Conservation (phyloP, 768 basidiomycete species). For the Gelatoporia subvermispora region DNA sequence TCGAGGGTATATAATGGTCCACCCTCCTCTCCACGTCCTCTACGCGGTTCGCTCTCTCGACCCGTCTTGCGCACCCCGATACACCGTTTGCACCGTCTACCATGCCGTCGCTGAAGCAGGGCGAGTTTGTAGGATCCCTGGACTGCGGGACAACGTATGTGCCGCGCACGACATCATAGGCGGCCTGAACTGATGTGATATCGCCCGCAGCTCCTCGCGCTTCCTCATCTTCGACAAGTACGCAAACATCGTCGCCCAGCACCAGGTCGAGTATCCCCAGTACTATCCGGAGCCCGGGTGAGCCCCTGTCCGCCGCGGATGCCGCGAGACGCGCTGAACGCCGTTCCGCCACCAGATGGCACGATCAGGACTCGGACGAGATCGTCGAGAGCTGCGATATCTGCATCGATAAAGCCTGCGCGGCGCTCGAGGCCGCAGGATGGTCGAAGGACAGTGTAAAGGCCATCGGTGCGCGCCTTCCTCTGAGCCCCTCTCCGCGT, state of each 20-base stretch:
- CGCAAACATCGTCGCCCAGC: constrained; percentile 83
- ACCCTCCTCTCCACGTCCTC: no score
- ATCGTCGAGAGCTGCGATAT: constrained; percentile 69
- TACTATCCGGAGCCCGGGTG: constrained; percentile 87
- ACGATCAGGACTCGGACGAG: constrained; percentile 87
- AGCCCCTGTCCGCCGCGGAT: neutral
- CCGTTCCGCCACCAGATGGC: constrained; percentile 58
- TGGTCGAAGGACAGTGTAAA: constrained; percentile 81
- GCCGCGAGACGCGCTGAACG: constrained; percentile 2
- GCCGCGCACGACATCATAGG: neutral
- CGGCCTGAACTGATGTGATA: constrained; percentile 2
- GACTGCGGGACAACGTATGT: constrained; percentile 95
- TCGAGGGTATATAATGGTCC: no score
- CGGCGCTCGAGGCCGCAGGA: constrained; percentile 66
- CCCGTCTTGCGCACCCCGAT: no score
- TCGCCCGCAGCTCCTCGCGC: constrained; percentile 64
- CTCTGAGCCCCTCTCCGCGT: neutral
- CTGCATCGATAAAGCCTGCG: constrained; percentile 71
- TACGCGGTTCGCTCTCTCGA: no score
- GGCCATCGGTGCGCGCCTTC: constrained; percentile 69
- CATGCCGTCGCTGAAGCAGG: constrained; percentile 46
- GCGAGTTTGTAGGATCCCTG: constrained; percentile 86
- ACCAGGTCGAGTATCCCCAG: constrained; percentile 92
- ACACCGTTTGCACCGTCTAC: neutral
- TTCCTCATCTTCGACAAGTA: constrained; percentile 88